These are phyloP conservation scores for Cucurbita maxima DNA, from an alignment of 306 rosid genomes.

Conservation along the genomic window DNA sequence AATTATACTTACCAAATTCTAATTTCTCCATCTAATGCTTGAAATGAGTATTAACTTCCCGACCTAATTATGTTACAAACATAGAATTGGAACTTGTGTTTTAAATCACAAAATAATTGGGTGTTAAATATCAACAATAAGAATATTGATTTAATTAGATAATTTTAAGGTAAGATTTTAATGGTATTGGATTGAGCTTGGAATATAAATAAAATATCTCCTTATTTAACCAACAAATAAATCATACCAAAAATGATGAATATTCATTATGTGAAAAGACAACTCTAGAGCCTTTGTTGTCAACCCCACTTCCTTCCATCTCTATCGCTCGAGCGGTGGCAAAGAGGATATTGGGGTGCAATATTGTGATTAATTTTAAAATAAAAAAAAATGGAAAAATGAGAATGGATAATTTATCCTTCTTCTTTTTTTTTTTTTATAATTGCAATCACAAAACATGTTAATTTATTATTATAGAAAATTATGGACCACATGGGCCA, in stretches of 20 bases:
- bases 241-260: too few species aligned
- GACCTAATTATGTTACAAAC: not conserved
- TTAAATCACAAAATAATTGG: not conserved
- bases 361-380: not conserved
- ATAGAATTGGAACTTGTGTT: not conserved
- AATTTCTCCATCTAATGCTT: not conserved
- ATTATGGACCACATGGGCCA: not conserved
- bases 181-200: too few species aligned
- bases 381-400: not conserved
- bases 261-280: not conserved
- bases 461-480: too few species aligned
- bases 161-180: too few species aligned
- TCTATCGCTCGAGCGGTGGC: not conserved
- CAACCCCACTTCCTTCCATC: not conserved
- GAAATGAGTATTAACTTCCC: not conserved
- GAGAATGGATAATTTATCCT: not conserved
- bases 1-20: too few species aligned
- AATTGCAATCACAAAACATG: too few species aligned
- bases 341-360: not conserved
- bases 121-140: not conserved
- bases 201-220: too few species aligned
- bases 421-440: not conserved
- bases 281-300: not conserved
- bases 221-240: too few species aligned
- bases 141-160: not conserved